Base-by-base conservation (phyloP, 768 basidiomycete genomes). In the Strobilomyces echinocephalus region DNA sequence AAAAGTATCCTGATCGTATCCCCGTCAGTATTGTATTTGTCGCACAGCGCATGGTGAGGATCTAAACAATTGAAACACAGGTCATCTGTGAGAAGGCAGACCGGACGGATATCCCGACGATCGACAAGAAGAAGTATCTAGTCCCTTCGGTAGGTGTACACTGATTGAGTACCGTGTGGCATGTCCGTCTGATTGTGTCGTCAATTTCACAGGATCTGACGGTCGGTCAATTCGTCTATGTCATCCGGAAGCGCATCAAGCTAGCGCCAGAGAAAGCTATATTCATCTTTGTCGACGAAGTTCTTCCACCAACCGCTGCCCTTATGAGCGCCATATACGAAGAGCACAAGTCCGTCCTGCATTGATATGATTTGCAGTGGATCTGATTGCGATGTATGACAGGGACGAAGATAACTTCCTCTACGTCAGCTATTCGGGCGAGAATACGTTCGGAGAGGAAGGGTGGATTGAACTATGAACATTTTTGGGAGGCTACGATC, bases 81-180 rank as follows among this genome's bases (percentile, higher is more conserved):
- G 95, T 99, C 53, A 99, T 99, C 74, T 99, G 97, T 75, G 97
- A 99, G 82, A 97, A 97, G 77, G 95, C 93, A 46, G 95, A 98
- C 77, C 83, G 89, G 65, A 95, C 94, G 51, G 97, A 99, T 76
- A 98, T 99, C 71, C 91, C 95, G 1, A 95, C 94, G 28, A 97
- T 99, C 69, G 97, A 99, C 81, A 99, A 99, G 90, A 98, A 99
- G 94, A 99, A 99, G 79, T 99, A 99, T 63, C 80, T 99, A 49
- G 97, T 99, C 10, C 97, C 97, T 41, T 95, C 94, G 51, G 95
- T 95, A 65, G 64, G 88, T 71, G 40, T 46, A 20, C 40, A 24
- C 41, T 46, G 46, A 1, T 35, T 41, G 26, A 39, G n/a, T 31
- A 43, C 28, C 14, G 36, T 42, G 47, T 26, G 33, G 56, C 61